Conservation (phyloP, 2,329 filamentous ascomycete species). For the Colletotrichum lentis region DNA sequence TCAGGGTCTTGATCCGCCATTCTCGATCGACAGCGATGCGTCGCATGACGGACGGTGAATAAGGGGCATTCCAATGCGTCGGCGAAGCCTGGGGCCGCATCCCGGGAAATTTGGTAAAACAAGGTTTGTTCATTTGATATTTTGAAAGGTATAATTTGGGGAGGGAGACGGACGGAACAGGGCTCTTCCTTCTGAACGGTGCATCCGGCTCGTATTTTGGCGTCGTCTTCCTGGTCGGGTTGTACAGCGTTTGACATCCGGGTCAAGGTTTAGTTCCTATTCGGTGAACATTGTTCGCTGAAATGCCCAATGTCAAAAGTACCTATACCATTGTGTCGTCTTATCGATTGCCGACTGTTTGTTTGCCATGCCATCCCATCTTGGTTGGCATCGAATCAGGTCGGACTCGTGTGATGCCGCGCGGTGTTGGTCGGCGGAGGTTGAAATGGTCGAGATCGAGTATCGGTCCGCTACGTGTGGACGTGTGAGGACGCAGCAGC, state of each 20-base stretch:
- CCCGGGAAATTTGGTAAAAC: not conserved
- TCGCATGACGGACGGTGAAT: not conserved
- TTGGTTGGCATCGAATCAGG: not conserved
- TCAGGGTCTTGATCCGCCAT: not conserved
- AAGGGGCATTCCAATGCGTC: no score
- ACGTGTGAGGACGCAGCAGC: not conserved
- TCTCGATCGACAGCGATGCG: not conserved
- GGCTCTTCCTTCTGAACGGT: slow-evolving; percentile 10
- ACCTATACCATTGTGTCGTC: not conserved
- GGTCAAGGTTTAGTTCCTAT: slow-evolving; percentile 3
- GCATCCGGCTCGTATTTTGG: slow-evolving; percentile 7
- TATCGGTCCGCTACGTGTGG: slow-evolving; percentile 3
- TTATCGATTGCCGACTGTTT: no score
- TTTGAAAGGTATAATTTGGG: not conserved
- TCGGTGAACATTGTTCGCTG: slow-evolving; percentile 5
- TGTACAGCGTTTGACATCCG: not conserved
- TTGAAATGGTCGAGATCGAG: not conserved
- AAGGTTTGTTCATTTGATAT: slow-evolving; percentile 1
- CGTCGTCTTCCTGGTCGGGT: slow-evolving; percentile 4
- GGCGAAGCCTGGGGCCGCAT: slow-evolving; percentile 8
- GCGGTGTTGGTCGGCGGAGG: not conserved
- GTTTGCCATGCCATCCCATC: not conserved
- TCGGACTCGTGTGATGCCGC: not conserved
- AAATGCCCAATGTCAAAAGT: slow-evolving; percentile 9
- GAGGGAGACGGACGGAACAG: slow-evolving; percentile 2